Conservation (phyloP, 768 basidiomycete genomes). For the Leccinum incarnatum region DNA sequence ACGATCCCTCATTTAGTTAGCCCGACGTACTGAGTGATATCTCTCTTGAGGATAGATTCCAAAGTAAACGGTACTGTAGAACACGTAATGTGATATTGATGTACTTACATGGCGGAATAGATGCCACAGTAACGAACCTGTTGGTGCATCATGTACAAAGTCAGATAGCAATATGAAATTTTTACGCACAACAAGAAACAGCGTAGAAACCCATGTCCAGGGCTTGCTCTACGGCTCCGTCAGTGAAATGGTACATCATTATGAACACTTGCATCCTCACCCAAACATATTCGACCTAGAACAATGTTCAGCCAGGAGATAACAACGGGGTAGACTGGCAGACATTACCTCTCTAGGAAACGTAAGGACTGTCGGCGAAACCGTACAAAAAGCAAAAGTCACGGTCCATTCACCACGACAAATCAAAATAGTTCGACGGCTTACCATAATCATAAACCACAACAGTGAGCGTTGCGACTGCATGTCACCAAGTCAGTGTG, state of each 20-base stretch:
- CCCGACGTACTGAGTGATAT: not conserved
- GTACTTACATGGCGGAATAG: not conserved
- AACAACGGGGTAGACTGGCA: not conserved
- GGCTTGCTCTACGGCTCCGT: not conserved
- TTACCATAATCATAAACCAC: not conserved
- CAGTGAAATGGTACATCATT: not conserved
- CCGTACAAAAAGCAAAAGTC: not conserved
- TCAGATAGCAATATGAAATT: accelerated
- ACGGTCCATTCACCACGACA: not conserved
- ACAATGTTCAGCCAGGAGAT: not conserved
- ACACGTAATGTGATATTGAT: not conserved
- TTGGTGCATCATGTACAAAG: not conserved
- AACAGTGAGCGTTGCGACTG: not conserved
- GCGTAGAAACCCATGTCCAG: not conserved
- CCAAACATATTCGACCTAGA: not conserved
- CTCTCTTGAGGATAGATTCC: not conserved
- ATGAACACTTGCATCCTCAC: not conserved
- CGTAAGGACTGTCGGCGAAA: not conserved
- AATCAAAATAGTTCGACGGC: not conserved
- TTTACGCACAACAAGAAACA: not conserved
- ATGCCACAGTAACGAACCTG: not conserved
- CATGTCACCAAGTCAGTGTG: not conserved
- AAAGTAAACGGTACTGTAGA: not conserved
- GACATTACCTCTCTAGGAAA: not conserved
- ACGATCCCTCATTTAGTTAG: not conserved